Evolutionary conservation across 176 grass and related monocot genomes (phyloP).

Genomic region (Echinochloa phyllopogon): DNA sequence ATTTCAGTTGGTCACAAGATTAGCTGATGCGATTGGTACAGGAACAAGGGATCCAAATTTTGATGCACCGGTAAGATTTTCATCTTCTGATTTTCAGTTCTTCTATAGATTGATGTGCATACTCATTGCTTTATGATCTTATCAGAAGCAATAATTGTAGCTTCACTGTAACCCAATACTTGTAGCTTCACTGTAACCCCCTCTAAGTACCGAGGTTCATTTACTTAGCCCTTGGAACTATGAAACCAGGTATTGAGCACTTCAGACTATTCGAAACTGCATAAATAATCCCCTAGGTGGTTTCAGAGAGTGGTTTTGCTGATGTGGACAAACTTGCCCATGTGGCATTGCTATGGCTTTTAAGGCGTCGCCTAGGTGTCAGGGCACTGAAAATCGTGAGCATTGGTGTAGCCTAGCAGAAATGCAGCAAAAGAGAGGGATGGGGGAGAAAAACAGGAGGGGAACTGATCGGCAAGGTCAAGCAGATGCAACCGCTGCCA

Average conservation of each 20-base stretch:
- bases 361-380: too few relatives aligned
- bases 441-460: too few relatives aligned
- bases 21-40: slow-evolving; percentile 61
- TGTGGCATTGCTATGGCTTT: neutral
- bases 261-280: neutral
- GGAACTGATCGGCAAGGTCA: too few relatives aligned
- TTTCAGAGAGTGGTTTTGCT: neutral
- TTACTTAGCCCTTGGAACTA: neutral
- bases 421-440: too few relatives aligned
- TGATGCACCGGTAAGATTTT: slow-evolving; percentile 57
- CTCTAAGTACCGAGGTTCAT: neutral
- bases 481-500: too few relatives aligned
- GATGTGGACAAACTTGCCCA: neutral
- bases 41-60: slow-evolving; percentile 59
- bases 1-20: slow-evolving; percentile 55
- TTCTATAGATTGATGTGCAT: slow-evolving; percentile 14
- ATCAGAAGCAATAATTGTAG: neutral
- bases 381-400: too few relatives aligned
- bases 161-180: neutral
- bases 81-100: neutral
- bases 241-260: neutral
- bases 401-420: too few relatives aligned
- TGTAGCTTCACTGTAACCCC: neutral
- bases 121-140: neutral
- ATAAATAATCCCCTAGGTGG: neutral